Percentiles rank a stretch among this genome's conserved stretches.
phyloP scores from a whole-genome alignment of 208 protist genomes.

The Trypanosoma mega region DNA sequence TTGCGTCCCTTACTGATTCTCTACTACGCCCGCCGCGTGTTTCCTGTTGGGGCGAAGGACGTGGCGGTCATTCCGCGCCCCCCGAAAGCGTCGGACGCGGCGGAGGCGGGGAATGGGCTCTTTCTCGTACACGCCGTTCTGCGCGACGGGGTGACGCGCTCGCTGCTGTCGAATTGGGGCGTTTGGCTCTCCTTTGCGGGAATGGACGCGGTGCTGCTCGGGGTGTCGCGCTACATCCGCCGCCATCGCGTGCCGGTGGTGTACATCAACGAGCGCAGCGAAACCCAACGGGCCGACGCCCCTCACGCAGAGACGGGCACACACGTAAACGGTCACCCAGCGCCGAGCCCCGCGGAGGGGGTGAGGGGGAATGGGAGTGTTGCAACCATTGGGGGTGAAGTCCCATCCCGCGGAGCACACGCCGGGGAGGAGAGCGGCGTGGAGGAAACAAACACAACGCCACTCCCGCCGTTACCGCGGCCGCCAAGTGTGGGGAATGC shows the following conservation, averaged over 20 bases:
- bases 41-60: conserved; percentile 23
- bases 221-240: conserved; percentile 56
- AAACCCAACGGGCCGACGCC: not conserved
- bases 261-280: conserved; percentile 39
- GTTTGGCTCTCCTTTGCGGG: conserved; percentile 49
- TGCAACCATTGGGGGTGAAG: not conserved
- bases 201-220: conserved; percentile 48
- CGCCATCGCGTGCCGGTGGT: conserved; percentile 69
- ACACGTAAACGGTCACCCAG: no score
- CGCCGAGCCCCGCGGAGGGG: not conserved
- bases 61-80: conserved; percentile 27
- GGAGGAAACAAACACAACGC: conserved; percentile 5
- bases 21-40: conserved; percentile 41
- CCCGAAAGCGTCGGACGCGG: no score
- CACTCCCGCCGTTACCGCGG: not conserved
- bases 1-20: conserved; percentile 70
- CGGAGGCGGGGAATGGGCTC: conserved; percentile 14
- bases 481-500: conserved; percentile 14
- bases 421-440: conserved; percentile 20
- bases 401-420: not conserved
- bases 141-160: conserved; percentile 29
- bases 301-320: no score
- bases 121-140: conserved; percentile 28
- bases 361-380: conserved; percentile 1
- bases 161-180: conserved; percentile 54